Conservation (phyloP, 2,329 filamentous ascomycete genomes). For the Venturia pyrina region DNA sequence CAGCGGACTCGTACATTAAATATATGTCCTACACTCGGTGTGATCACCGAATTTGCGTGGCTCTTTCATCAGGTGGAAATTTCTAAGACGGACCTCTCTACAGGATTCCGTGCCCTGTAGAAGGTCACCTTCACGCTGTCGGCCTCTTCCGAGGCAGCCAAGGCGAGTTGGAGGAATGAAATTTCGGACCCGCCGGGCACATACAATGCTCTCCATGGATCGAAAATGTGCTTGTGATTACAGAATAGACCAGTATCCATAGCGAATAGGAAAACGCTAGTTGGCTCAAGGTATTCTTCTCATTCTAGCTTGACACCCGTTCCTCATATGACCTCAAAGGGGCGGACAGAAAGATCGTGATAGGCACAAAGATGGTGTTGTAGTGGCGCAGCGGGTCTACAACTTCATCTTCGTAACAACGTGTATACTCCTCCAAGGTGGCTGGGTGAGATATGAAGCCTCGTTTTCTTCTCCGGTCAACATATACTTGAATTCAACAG, state of each 20-base stretch:
- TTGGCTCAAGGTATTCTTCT: background rate
- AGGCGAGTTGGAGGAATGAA: background rate
- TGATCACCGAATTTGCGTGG: background rate
- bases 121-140: background rate
- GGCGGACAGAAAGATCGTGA: background rate
- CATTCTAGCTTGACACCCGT: background rate
- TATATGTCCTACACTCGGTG: background rate
- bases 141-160: background rate
- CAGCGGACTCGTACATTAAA: background rate
- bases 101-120: background rate
- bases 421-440: background rate
- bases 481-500: background rate
- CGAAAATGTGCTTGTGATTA: background rate
- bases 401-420: background rate
- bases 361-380: background rate
- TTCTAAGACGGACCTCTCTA: background rate
- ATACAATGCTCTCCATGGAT: background rate
- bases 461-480: background rate
- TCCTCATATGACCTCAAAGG: background rate
- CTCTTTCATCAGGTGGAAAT: background rate
- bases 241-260: background rate
- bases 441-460: background rate
- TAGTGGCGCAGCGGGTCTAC: background rate
- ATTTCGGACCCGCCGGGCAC: background rate
- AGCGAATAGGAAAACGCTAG: too few relatives aligned